Evolutionary conservation across 257 asterid species (phyloP), one percentile per base, ranked within the genome.

Genomic region (Echium plantagineum): DNA sequence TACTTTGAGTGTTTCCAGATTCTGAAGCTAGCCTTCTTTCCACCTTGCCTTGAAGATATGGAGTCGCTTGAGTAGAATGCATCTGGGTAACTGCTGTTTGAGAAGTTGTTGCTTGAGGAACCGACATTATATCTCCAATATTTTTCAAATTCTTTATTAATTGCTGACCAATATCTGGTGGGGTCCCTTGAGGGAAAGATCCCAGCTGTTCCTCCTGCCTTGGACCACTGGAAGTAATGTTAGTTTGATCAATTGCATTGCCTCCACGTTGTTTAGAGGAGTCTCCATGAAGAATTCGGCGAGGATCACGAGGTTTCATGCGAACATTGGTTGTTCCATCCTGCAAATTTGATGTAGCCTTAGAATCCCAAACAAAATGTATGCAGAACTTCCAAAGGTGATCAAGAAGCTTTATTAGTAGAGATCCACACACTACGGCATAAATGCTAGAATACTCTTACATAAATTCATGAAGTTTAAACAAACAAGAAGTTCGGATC

Each of bases 241-340:
- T 15, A 61, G 72, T 83, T 70, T 79, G 94, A 72, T 84, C 88
- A 55, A 72, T 60, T 38, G 71, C 84, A 63, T 72, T 21, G 70
- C 65, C 52, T 55, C 63, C 73, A 63, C 75, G 73, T 68, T 77
- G 80, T 52, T 74, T 86, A 64, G 73, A 70, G 30, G 81, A 73
- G 68, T 63, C 69, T 67, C 67, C 81, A 60, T 82, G 94, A 63
- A 93, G 86, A 71, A 75, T 67, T 60, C 97, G 96, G 7, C 98
- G 97, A 53, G 98, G 98, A 68, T 93, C 97, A 26, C 97, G 97
- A 63, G 94, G 89, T 75, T 84, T 93, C 97, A 93, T 89, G 46
- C 95, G 89, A 61, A 81, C 76, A 68, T 74, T 82, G 55, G 83
- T 94, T 46, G 81, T 64, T 63, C 82, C 95, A 70, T 81, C 98